Evolutionary conservation across 2,329 filamentous ascomycete genomes (phyloP).

Genomic region (Paecilomyces fulvus): DNA sequence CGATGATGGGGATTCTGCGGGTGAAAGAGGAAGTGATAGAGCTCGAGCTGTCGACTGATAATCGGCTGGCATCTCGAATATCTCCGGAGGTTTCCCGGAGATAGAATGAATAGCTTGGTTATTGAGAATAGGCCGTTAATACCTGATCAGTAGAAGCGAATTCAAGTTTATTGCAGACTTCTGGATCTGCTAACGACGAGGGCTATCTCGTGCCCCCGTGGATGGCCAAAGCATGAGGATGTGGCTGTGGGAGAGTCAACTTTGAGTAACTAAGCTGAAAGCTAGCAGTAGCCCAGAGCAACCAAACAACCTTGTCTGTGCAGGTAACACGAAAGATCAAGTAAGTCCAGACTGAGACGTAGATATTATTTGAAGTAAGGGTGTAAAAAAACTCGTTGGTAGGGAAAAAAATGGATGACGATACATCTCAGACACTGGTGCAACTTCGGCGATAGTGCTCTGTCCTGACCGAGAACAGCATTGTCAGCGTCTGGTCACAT

Average conservation of each 20-base stretch:
- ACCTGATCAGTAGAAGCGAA: background rate
- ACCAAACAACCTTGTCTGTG: background rate
- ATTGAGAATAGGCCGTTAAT: background rate
- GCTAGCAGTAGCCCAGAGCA: background rate
- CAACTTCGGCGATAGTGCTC: background rate
- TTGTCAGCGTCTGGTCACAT: background rate
- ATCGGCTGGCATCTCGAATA: constrained; percentile 36
- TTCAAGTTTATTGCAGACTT: background rate
- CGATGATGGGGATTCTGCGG: constrained; percentile 38
- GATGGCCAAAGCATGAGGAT: background rate
- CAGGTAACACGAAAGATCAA: background rate
- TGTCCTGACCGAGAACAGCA: background rate
- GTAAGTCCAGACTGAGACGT: background rate
- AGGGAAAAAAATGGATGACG: background rate
- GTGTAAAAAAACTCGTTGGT: background rate
- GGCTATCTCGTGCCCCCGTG: background rate
- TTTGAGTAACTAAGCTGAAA: background rate
- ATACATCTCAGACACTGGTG: background rate
- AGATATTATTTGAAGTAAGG: background rate
- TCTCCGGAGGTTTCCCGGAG: background rate
- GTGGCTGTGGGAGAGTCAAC: background rate
- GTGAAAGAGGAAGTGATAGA: constrained; percentile 43
- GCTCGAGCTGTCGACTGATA: constrained; percentile 46
- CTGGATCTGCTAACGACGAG: background rate
- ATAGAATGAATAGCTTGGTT: background rate